A percentile compares a stretch with the other conserved stretches of the same genome.
Evolutionary conservation across 2,329 filamentous ascomycete genomes (phyloP).

Genomic region (Pestalotiopsis sp.): DNA sequence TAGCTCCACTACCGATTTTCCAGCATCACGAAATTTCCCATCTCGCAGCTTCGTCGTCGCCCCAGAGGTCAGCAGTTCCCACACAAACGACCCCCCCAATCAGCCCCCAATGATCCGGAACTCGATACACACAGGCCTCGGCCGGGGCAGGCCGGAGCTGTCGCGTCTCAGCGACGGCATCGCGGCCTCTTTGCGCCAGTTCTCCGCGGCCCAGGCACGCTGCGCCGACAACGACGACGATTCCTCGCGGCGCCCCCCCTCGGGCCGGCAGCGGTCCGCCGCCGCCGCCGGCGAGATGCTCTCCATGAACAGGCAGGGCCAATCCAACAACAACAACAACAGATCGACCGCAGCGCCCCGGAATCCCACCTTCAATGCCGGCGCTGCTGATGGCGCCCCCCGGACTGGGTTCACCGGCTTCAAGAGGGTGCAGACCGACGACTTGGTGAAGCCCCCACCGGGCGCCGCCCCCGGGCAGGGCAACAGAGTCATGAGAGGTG

Average conservation of each 20-base stretch:
- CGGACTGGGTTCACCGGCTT: constrained; percentile 16
- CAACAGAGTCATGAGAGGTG: constrained; percentile 14
- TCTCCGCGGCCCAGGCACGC: constrained; percentile 30
- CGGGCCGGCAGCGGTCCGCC: constrained; percentile 23
- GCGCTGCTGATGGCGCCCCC: constrained; percentile 36
- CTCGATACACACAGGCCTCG: constrained; percentile 27
- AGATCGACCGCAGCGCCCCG: not conserved
- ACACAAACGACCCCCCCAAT: constrained; percentile 1
- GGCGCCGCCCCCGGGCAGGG: not conserved
- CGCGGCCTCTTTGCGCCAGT: constrained; percentile 31
- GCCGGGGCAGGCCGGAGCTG: constrained; percentile 30
- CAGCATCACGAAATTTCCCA: constrained; percentile 13
- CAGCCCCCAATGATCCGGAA: constrained; percentile 31
- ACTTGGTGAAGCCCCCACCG: not conserved
- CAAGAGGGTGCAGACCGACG: constrained; percentile 8
- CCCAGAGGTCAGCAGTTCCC: not conserved
- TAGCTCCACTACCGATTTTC: constrained; percentile 10
- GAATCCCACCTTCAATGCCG: constrained; percentile 38
- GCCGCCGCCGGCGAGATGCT: constrained; percentile 29
- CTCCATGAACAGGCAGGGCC: constrained; percentile 15
- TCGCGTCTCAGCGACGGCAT: constrained; percentile 31
- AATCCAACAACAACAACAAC: not conserved
- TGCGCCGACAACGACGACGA: constrained; percentile 1
- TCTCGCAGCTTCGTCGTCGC: not conserved
- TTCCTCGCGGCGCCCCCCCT: constrained; percentile 3